A percentile compares a stretch with the other conserved stretches of the same genome.
Conservation (phyloP, 2,329 filamentous ascomycete species). For the Fusarium sp. region DNA sequence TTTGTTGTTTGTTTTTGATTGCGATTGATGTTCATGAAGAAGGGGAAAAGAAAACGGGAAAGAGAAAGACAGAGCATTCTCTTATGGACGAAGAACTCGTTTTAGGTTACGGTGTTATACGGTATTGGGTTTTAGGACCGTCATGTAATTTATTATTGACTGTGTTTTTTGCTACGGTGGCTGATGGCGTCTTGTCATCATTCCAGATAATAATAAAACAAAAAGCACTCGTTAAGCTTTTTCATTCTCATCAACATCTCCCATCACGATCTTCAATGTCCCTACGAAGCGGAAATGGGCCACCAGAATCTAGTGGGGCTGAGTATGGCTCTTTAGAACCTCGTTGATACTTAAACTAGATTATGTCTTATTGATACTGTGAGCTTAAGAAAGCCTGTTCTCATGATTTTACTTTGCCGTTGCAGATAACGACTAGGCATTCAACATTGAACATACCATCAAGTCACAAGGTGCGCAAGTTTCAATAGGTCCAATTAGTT, state of each 20-base stretch:
- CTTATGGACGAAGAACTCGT: background rate
- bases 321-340: background rate
- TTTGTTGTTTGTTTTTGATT: background rate
- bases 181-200: no score
- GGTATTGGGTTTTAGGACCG: no score
- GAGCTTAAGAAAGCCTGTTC: background rate
- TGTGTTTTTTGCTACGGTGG: no score
- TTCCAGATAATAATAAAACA: no score
- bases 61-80: background rate
- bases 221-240: background rate
- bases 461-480: background rate
- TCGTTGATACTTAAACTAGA: background rate
- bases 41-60: no score
- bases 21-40: background rate
- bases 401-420: background rate
- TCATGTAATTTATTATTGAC: no score
- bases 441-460: background rate
- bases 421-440: background rate
- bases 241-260: background rate
- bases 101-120: no score
- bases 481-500: background rate
- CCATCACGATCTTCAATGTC: background rate
- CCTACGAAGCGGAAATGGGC: background rate
- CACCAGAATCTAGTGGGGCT: background rate
- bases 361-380: no score